Evolutionary conservation across 2,329 filamentous ascomycete species (phyloP).

Genomic region (Biscogniauxia marginata): DNA sequence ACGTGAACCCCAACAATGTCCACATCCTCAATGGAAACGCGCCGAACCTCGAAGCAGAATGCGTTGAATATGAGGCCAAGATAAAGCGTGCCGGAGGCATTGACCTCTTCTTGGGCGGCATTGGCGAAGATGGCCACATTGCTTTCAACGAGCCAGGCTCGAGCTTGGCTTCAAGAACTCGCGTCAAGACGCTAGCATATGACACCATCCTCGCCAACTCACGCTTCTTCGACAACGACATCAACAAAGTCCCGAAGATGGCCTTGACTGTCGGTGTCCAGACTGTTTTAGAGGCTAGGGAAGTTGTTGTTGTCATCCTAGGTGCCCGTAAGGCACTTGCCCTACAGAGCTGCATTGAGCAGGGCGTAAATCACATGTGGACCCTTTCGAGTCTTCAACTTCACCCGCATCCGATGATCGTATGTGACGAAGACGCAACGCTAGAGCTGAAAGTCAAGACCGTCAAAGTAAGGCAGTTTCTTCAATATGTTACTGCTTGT

Average conservation of each 20-base stretch:
- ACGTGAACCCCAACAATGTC: constrained; percentile 78
- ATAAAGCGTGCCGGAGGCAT: constrained; percentile 76
- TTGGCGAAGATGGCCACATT: constrained; percentile 84
- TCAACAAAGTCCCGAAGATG: constrained; percentile 74
- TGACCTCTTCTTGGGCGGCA: constrained; percentile 81
- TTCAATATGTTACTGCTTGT: neutral
- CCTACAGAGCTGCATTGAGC: constrained; percentile 77
- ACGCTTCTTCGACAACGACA: constrained; percentile 75
- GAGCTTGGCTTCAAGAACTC: constrained; percentile 71
- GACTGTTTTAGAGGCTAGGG: constrained; percentile 76
- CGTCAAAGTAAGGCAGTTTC: constrained; percentile 49
- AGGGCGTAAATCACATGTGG: constrained; percentile 88
- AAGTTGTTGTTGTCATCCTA: constrained; percentile 80
- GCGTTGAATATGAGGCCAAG: constrained; percentile 74
- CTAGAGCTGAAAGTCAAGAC: constrained; percentile 73
- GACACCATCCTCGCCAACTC: constrained; percentile 86
- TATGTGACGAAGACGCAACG: constrained; percentile 79
- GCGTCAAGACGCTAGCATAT: constrained; percentile 84
- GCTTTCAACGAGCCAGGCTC: constrained; percentile 90
- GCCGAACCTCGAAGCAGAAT: constrained; percentile 71
- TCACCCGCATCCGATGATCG: constrained; percentile 78
- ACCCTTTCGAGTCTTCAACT: constrained; percentile 78
- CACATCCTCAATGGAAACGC: constrained; percentile 84
- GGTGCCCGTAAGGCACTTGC: constrained; percentile 80
- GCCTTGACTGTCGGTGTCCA: constrained; percentile 82